Percentiles rank a stretch among this genome's conserved stretches.
Evolutionary conservation across 1,284 basidiomycete species (phyloP).

Genomic region (Ceratobasidium papillatum): DNA sequence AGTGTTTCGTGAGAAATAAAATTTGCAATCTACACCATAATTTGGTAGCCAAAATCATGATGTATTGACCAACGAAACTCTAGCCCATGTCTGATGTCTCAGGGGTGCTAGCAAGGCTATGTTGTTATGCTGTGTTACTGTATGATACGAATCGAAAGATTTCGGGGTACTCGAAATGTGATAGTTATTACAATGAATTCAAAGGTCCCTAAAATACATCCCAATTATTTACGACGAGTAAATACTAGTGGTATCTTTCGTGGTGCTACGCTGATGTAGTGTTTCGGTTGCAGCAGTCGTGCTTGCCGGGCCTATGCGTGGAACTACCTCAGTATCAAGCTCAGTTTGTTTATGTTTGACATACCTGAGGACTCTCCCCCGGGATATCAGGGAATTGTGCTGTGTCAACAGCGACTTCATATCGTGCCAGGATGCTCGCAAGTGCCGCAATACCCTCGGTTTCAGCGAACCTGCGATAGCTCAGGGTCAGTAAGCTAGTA

Average conservation of each 20-base stretch:
- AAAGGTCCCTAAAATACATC: neutral
- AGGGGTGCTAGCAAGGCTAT: neutral
- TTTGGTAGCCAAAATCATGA: no score
- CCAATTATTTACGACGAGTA: neutral
- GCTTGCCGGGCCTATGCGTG: neutral
- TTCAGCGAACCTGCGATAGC: slow-evolving; percentile 28
- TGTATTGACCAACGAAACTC: no score
- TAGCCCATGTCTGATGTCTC: no score
- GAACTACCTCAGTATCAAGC: no score
- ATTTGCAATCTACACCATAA: no score
- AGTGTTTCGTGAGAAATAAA: no score
- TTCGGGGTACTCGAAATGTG: no score
- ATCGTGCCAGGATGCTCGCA: neutral
- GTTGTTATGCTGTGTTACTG: no score
- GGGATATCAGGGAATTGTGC: neutral
- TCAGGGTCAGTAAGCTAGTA: neutral
- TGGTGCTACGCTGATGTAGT: neutral
- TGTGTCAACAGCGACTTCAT: neutral
- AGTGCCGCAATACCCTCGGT: slow-evolving; percentile 32
- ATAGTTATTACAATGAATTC: neutral
- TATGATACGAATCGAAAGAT: neutral
- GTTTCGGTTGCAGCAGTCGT: neutral
- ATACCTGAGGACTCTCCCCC: neutral
- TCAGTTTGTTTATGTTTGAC: neutral
- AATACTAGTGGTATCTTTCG: neutral